Conservation (phyloP, 2,329 filamentous ascomycete genomes). For the Didymosphaeria variabile region DNA sequence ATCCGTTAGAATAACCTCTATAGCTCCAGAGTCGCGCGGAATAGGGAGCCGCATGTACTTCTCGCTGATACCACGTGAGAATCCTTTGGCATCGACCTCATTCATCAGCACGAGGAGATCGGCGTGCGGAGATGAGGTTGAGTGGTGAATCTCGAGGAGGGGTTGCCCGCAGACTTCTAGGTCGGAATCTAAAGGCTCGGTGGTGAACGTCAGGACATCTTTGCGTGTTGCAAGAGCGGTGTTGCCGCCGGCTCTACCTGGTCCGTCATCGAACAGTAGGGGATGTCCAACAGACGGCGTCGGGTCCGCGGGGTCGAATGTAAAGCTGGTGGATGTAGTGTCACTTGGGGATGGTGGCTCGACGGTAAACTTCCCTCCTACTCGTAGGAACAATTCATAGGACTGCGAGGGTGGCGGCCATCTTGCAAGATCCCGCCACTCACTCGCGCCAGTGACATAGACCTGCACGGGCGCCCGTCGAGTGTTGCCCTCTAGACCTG, state of each 20-base stretch:
- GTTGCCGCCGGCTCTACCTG: not conserved
- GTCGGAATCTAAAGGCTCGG: not conserved
- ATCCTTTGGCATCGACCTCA: not conserved
- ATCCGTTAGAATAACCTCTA: not conserved
- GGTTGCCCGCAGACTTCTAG: not conserved
- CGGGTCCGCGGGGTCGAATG: constrained; percentile 22
- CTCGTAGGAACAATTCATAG: constrained; percentile 11
- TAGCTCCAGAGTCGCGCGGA: not conserved
- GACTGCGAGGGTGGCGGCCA: constrained; percentile 21
- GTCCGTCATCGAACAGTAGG: not conserved
- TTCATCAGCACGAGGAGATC: not conserved
- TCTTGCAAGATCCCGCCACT: constrained; percentile 20
- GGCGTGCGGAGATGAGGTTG: not conserved
- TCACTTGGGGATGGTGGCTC: not conserved
- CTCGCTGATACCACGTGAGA: not conserved
- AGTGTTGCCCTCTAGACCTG: not conserved
- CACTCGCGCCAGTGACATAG: constrained; percentile 25
- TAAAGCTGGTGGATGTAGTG: constrained; percentile 14
- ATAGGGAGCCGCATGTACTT: not conserved
- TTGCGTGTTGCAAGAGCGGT: not conserved
- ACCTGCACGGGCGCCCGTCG: constrained; percentile 19
- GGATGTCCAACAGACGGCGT: constrained; percentile 26
- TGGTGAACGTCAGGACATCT: not conserved
- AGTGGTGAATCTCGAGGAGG: not conserved
- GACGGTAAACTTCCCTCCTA: not conserved